Percentiles rank a stretch among this genome's conserved stretches.
Conservation (phyloP, 2,329 filamentous ascomycete genomes). For the Beauveria australis region DNA sequence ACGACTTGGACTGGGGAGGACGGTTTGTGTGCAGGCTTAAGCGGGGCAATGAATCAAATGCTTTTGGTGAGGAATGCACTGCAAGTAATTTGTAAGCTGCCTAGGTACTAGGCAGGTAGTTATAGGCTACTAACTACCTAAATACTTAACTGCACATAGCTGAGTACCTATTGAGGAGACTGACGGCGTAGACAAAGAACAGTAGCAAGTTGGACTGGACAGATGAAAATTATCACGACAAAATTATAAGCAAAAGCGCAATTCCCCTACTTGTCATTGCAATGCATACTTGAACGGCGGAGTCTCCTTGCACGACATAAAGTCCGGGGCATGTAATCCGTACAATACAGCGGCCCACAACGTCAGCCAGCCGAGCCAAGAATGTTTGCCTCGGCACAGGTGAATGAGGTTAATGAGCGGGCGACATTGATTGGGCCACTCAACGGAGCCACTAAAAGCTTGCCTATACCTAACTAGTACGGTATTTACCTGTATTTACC, state of each 20-base stretch:
- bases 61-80: background rate
- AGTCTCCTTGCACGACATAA: background rate
- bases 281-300: background rate
- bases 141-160: background rate
- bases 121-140: background rate
- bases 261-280: background rate
- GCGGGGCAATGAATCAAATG: background rate
- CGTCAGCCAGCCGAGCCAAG: background rate
- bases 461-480: too few relatives aligned
- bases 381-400: slow-evolving; percentile 4
- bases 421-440: background rate
- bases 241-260: too few relatives aligned
- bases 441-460: background rate
- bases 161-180: background rate
- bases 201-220: background rate
- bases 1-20: background rate
- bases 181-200: background rate
- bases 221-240: background rate
- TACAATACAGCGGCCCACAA: background rate
- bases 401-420: background rate
- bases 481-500: too few relatives aligned
- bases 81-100: background rate
- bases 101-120: background rate
- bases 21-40: background rate
- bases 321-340: background rate